phyloP scores from a whole-genome alignment of 495 filamentous ascomycete genomes.

The Penicillium cosmopolitanum region DNA sequence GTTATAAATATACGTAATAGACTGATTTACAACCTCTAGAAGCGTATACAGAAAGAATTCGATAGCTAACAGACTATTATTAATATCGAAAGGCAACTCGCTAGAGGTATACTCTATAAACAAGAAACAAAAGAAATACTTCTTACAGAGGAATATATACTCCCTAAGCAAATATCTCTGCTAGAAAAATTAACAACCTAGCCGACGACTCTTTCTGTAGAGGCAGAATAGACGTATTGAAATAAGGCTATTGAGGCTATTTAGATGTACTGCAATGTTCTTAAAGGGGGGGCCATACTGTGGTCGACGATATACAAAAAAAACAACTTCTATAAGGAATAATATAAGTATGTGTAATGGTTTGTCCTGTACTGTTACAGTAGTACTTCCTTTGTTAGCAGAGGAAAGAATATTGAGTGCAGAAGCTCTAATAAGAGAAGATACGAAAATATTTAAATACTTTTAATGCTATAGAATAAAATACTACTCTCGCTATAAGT shows the following conservation, averaged over 20 bases:
- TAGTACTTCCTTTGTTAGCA: background rate
- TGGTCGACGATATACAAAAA: slow-evolving; percentile 7
- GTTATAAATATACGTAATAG: slow-evolving; percentile 10
- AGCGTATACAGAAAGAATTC: slow-evolving; percentile 12
- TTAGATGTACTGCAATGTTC: background rate
- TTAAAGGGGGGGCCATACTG: slow-evolving; percentile 10
- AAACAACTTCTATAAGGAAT: background rate
- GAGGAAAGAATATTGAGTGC: background rate
- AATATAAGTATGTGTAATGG: background rate
- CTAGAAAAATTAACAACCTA: slow-evolving; percentile 11
- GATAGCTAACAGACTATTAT: slow-evolving; percentile 13
- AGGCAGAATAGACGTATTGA: slow-evolving; percentile 4
- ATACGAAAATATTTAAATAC: slow-evolving; percentile 11
- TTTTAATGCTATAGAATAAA: slow-evolving; percentile 23
- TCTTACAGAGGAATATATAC: slow-evolving; percentile 8
- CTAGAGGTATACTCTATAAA: slow-evolving; percentile 1
- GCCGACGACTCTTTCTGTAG: slow-evolving; percentile 8
- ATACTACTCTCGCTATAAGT: slow-evolving; percentile 27
- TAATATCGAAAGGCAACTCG: slow-evolving; percentile 4
- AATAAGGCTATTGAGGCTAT: too few relatives aligned
- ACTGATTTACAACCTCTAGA: slow-evolving; percentile 13
- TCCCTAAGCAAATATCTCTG: slow-evolving; percentile 2
- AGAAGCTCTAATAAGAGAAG: slow-evolving; percentile 9
- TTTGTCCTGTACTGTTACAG: background rate
- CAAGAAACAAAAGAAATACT: slow-evolving; percentile 10